Percentiles rank a stretch among this genome's conserved stretches.
These are phyloP conservation scores for Pulveroboletus frians DNA, from an alignment of 768 basidiomycete species.

Conservation along the genomic window DNA sequence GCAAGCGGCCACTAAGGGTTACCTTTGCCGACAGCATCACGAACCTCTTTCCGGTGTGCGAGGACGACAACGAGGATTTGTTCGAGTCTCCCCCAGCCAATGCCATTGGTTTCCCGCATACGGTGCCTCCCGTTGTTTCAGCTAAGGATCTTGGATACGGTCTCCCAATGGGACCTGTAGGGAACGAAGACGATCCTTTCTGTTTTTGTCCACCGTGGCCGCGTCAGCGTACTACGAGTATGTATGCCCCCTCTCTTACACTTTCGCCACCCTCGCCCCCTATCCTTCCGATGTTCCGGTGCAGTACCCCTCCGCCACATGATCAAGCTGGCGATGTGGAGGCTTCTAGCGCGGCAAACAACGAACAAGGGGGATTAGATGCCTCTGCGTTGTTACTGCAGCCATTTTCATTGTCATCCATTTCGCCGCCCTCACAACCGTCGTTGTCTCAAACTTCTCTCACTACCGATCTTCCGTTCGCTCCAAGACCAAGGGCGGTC, in stretches of 20 bases:
- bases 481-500: constrained; percentile 22
- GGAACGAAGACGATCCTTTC: constrained; percentile 24
- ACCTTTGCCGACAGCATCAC: constrained; percentile 17
- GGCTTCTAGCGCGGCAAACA: neutral
- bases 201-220: constrained; percentile 15
- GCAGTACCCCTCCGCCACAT: constrained; percentile 25
- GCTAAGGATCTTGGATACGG: neutral
- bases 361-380: constrained; percentile 11
- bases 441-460: constrained; percentile 9
- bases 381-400: constrained; percentile 27
- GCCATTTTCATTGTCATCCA: constrained; percentile 19
- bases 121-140: neutral
- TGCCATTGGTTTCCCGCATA: constrained; percentile 23
- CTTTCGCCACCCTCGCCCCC: constrained; percentile 4
- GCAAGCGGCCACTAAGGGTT: constrained; percentile 16
- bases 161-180: constrained; percentile 1
- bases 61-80: constrained; percentile 34
- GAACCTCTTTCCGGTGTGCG: constrained; percentile 28
- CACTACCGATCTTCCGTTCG: constrained; percentile 7
- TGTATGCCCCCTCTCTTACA: constrained; percentile 15
- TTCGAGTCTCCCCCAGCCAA: constrained; percentile 11
- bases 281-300: constrained; percentile 19
- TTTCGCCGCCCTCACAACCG: constrained; percentile 10
- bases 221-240: constrained; percentile 30
- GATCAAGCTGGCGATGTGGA: constrained; percentile 14